Evolutionary conservation across 1,284 basidiomycete species (phyloP), one percentile per base, ranked within the genome.

Genomic region (Marasmius tenuissimus): DNA sequence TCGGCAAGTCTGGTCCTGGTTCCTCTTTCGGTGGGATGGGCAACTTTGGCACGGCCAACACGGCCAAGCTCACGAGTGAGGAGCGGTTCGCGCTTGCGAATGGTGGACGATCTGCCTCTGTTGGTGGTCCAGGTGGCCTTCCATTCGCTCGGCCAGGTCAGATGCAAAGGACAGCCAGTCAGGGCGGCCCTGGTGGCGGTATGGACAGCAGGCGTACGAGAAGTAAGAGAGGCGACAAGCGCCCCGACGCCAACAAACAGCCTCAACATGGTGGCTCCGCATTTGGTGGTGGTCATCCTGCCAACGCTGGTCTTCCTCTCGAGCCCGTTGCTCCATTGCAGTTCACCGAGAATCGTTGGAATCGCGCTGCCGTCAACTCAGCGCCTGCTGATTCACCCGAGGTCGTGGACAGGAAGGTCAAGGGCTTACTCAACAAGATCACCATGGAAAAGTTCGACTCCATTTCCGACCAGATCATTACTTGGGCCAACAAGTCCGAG

Each of bases 371-470:
- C 38, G 70, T 75, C 53, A 73, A 69, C 61, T 69, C 63, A 18
- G 65, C 72, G 37, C 88, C 92, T 55, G 75, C 81, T 16, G 90
- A 92, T 59, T 89, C 92, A 4, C 88, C 92, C 0, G 91, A 92
- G 68, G 77, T 91, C 67, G 93, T 98, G 38, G 94, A 97, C 70
- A 89, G 95, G 63, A 98, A 97, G 80, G 96, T 98, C 81, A 96
- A 94, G 78, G 82, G 81, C 58, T 77, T 98, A 64, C 89, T 99
- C 71, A 98, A 98, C 86, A 98, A 97, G 81, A 87, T 98, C 55
- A 97, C 96, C 1, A 91, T 96, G 85, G 95, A 98, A 81, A 94
- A 93, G 73, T 98, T 98, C 82, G 94, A 97, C 69, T 91, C 92
- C 7, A 97, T 98, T 70, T 96, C 92, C 5, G 85, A 91, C 70